These are phyloP conservation scores for Phytophthora parvispora DNA, from an alignment of 352 stramenopile species.

Conservation along the genomic window DNA sequence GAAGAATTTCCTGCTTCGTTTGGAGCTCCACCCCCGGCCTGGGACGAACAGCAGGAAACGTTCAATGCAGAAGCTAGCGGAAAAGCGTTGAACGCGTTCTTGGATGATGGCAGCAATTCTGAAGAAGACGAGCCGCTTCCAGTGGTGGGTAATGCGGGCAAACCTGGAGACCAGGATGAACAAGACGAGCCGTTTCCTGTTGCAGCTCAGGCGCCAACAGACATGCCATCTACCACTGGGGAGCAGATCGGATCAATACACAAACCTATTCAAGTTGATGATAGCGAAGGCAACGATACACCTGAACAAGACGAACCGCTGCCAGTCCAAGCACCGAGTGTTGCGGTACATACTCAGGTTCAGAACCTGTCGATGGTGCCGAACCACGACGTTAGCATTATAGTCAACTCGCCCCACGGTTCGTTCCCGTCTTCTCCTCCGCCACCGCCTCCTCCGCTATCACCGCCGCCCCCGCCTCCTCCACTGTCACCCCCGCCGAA, in stretches of 20 bases:
- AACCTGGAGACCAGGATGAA: slow-evolving; percentile 38
- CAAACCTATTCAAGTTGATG: slow-evolving; percentile 37
- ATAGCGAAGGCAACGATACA: slow-evolving; percentile 38
- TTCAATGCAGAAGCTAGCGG: slow-evolving; percentile 76
- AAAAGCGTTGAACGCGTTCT: slow-evolving; percentile 80
- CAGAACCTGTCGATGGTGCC: slow-evolving; percentile 20
- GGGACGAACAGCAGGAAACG: slow-evolving; percentile 25
- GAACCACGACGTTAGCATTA: slow-evolving; percentile 3
- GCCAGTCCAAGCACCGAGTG: slow-evolving; percentile 14
- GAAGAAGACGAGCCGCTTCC: slow-evolving; percentile 78
- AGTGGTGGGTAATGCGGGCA: slow-evolving; percentile 12
- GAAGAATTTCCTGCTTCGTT: slow-evolving; percentile 78
- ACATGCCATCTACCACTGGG: neutral
- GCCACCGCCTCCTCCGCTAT: slow-evolving; percentile 59
- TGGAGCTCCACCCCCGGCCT: slow-evolving; percentile 36
- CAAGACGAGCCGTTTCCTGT: slow-evolving; percentile 40
- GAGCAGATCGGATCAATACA: slow-evolving; percentile 4
- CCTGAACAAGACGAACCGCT: slow-evolving; percentile 77
- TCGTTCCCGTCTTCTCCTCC: slow-evolving; percentile 35
- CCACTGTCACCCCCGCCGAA: slow-evolving; percentile 31
- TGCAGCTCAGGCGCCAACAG: slow-evolving; percentile 3
- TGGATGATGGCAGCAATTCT: slow-evolving; percentile 68
- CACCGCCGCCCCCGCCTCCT: slow-evolving; percentile 54
- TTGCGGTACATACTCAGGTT: slow-evolving; percentile 16
- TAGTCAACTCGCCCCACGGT: slow-evolving; percentile 20